phyloP scores from a whole-genome alignment of 208 protist genomes.

The Willaertia magna region DNA sequence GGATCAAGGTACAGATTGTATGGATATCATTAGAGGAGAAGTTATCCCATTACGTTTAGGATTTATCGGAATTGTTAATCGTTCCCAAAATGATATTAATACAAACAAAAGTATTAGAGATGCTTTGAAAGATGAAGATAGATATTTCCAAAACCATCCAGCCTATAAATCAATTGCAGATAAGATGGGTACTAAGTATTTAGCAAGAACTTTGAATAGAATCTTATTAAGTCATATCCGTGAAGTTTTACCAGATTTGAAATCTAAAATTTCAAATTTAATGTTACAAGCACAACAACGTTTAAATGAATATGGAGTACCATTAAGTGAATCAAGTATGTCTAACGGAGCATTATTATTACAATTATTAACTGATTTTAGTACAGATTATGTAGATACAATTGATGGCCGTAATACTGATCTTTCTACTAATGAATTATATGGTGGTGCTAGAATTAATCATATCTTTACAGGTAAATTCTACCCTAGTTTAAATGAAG shows the following conservation, averaged over 20 bases:
- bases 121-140: constrained; percentile 64
- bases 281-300: constrained; percentile 60
- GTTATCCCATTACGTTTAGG: constrained; percentile 82
- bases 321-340: constrained; percentile 14
- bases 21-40: constrained; percentile 82
- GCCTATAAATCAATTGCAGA: constrained; percentile 69
- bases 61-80: constrained; percentile 95
- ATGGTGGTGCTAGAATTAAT: constrained; percentile 83
- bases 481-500: constrained; percentile 52
- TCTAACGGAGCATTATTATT: constrained; percentile 52
- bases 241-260: constrained; percentile 76
- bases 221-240: constrained; percentile 89
- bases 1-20: constrained; percentile 90
- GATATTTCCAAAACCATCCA: constrained; percentile 80
- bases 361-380: constrained; percentile 66
- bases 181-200: constrained; percentile 63
- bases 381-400: constrained; percentile 62
- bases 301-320: constrained; percentile 71
- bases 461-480: constrained; percentile 69
- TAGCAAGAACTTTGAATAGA: constrained; percentile 69
- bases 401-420: constrained; percentile 81
- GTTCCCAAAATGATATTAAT: constrained; percentile 92
- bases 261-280: constrained; percentile 66
- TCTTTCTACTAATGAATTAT: constrained; percentile 56
- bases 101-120: constrained; percentile 61